Conservation (phyloP, 805 yeast genomes). For the Zygosaccharomyces pseudorouxii region DNA sequence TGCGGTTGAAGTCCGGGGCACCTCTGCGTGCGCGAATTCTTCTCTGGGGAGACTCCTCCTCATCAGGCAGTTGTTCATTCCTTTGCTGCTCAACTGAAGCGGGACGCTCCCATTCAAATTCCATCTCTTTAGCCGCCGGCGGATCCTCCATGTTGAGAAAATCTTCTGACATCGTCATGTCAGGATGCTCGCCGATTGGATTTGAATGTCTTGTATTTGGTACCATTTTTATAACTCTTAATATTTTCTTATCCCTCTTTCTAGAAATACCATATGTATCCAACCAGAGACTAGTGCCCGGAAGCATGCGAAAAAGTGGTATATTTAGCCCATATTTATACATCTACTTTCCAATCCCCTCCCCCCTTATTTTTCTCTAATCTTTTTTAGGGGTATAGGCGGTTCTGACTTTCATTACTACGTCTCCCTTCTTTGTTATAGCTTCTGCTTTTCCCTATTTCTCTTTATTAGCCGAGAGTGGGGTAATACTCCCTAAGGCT, state of each 20-base stretch:
- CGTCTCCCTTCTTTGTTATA: not conserved
- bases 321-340: not conserved
- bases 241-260: not conserved
- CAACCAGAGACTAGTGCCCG: not conserved
- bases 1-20: constrained; percentile 13
- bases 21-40: not conserved
- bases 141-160: constrained; percentile 23
- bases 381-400: not conserved
- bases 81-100: constrained; percentile 6
- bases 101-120: constrained; percentile 1
- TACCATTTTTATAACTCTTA: not conserved
- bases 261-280: not conserved
- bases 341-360: not conserved
- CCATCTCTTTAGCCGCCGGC: constrained; percentile 21
- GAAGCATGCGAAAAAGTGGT: not conserved
- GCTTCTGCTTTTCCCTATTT: not conserved
- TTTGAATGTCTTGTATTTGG: constrained; percentile 5
- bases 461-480: not conserved
- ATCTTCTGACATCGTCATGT: constrained; percentile 15
- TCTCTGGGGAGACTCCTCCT: constrained; percentile 4
- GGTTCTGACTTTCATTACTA: not conserved
- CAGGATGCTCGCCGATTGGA: constrained; percentile 2
- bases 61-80: constrained; percentile 2
- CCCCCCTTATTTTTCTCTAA: not conserved
- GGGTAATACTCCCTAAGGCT: not conserved